These are phyloP conservation scores for Penstemon newberryi DNA, from an alignment of 257 asterid species.

Conservation along the genomic window DNA sequence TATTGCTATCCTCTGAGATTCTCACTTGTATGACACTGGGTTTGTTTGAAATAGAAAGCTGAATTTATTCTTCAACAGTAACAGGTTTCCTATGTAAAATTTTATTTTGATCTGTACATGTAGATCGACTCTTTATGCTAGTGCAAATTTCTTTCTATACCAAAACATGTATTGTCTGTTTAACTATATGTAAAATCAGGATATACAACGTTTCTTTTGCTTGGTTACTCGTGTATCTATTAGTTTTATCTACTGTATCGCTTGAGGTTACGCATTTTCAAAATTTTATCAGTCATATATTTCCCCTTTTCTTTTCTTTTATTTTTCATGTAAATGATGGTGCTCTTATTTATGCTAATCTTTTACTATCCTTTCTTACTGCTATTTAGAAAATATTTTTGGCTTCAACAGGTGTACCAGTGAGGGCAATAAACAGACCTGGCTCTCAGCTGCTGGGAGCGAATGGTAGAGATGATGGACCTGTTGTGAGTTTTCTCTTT, in stretches of 20 bases:
- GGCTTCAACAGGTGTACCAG: conserved; percentile 68
- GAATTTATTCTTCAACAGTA: neutral
- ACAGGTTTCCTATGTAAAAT: conserved; percentile 10
- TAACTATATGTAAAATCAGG: conserved; percentile 11
- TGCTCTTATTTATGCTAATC: conserved; percentile 3
- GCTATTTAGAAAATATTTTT: conserved; percentile 13
- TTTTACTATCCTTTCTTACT: conserved; percentile 4
- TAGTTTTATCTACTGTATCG: conserved; percentile 13
- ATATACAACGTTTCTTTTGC: neutral
- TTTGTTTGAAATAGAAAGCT: neutral
- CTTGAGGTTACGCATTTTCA: conserved; percentile 6
- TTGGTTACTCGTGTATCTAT: neutral
- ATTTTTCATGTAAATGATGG: conserved; percentile 14
- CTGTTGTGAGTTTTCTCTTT: conserved; percentile 61
- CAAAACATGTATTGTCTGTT: conserved; percentile 9
- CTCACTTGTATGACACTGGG: conserved; percentile 11
- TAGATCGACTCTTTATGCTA: conserved; percentile 17
- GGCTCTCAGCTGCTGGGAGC: conserved; percentile 87
- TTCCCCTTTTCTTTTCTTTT: conserved; percentile 6
- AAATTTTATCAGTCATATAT: conserved; percentile 7
- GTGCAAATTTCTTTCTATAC: neutral
- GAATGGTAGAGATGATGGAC: conserved; percentile 98
- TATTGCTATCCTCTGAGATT: conserved; percentile 39
- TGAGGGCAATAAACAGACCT: conserved; percentile 89
- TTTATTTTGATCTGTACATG: conserved; percentile 17